Base-by-base conservation (phyloP, 2,329 filamentous ascomycete genomes). In the Keithomyces neogunnii region DNA sequence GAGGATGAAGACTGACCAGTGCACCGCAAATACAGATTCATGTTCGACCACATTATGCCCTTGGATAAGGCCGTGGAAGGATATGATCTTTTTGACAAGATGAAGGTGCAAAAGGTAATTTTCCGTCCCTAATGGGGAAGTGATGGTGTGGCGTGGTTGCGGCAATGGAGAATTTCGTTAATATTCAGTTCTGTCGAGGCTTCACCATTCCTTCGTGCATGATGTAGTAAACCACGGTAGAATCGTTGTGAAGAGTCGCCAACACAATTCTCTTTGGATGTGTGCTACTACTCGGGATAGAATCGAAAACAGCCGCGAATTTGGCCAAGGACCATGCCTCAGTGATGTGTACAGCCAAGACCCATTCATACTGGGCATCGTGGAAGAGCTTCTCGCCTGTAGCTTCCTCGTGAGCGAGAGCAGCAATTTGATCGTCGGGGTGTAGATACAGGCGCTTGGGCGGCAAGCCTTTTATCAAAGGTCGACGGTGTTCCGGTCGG, bases 131-230 rank as follows among this genome's bases (percentile, higher is more conserved):
- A 58, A 57, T 30, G 13, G 33, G 28, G 10, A 48, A 42, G 29
- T 32, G 26, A 11, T 40, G 48, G n/a, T 40, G 39, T 36, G 10
- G 29, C 13, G 45, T 3, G 10, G 26, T 10, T 36, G n/a, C 19
- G 19, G 13, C 8, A 9, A 4, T 29, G n/a, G 19, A 38, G 26
- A 13, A 42, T 19, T 19, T 19, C 19, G 19, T 19, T 19, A 43
- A 30, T 19, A 3, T 44, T 44, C 39, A 92, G 65, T 93, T 93
- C 66, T 92, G 88, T 52, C 88, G 76, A 29, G 88, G 88, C 72
- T 92, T 93, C 49, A 92, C 86, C 56, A 91, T 82, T n/a, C 88
- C 88, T 66, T 92, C 87, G 61, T 92, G 88, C 65, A 92, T 81
- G 56, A 91, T 77, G 63, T 93, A 93, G 69, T 92, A 93, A 40